Evolutionary conservation across 768 basidiomycete species (phyloP).

Genomic region (Suillus lakei): DNA sequence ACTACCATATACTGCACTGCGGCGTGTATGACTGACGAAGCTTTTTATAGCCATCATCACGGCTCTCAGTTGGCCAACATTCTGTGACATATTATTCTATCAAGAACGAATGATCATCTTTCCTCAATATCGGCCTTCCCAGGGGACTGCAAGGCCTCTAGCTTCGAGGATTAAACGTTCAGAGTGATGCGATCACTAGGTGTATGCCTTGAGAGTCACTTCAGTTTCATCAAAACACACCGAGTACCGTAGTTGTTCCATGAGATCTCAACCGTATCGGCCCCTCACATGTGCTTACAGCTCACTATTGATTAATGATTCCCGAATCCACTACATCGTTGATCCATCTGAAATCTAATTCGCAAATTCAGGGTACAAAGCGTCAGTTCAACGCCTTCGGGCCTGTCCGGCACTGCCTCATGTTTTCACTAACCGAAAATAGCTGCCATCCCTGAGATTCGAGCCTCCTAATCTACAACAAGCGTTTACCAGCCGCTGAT

Average conservation of each 20-base stretch:
- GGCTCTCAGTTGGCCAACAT: not conserved
- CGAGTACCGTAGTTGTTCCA: too few species aligned
- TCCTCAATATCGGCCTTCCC: not conserved
- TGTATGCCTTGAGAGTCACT: too few species aligned
- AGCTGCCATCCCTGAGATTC: not conserved
- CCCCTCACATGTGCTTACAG: not conserved
- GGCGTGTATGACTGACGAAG: too few species aligned
- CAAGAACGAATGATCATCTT: not conserved
- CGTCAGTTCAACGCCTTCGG: not conserved
- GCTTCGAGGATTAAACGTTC: not conserved
- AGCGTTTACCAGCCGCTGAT: not conserved
- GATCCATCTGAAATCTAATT: not conserved
- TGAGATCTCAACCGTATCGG: not conserved
- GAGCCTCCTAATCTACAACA: not conserved
- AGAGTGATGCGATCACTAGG: not conserved
- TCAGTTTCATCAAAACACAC: too few species aligned
- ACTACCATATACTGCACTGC: too few species aligned
- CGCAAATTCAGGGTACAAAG: not conserved
- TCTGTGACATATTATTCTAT: not conserved
- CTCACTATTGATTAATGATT: not conserved
- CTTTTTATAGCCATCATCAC: too few species aligned
- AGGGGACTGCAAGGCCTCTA: not conserved
- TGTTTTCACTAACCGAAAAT: constrained; percentile 4
- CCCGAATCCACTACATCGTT: not conserved
- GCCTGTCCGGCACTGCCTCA: not conserved